A percentile compares a stretch with the other conserved stretches of the same genome.
Conservation (phyloP, 2,329 filamentous ascomycete genomes). For the Cadophora luteo-olivacea region DNA sequence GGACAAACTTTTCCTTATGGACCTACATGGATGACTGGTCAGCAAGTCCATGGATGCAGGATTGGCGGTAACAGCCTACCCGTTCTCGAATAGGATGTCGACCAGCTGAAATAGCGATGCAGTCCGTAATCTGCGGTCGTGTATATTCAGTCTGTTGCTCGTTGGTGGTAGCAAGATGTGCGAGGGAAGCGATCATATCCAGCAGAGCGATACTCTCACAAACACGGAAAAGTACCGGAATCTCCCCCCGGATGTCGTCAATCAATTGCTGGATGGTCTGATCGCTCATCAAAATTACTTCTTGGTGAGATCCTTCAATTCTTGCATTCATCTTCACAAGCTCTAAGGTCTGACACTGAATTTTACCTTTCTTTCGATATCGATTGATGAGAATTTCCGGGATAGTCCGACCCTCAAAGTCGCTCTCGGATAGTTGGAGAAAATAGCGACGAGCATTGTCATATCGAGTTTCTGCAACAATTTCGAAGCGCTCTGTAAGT, state of each 20-base stretch:
- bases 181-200: slow-evolving; percentile 84
- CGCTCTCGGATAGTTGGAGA: slow-evolving; percentile 67
- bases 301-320: slow-evolving; percentile 81
- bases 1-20: slow-evolving; percentile 73
- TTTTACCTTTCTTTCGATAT: slow-evolving; percentile 71
- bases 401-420: slow-evolving; percentile 65
- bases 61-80: slow-evolving; percentile 46
- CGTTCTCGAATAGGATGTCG: slow-evolving; percentile 75
- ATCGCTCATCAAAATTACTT: slow-evolving; percentile 85
- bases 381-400: slow-evolving; percentile 80
- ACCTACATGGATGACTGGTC: slow-evolving; percentile 49
- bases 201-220: slow-evolving; percentile 87
- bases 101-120: slow-evolving; percentile 69
- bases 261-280: slow-evolving; percentile 75
- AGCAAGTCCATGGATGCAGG: no score
- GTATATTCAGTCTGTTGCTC: slow-evolving; percentile 58
- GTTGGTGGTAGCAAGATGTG: slow-evolving; percentile 69
- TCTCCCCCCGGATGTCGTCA: slow-evolving; percentile 71
- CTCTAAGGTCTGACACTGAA: slow-evolving; percentile 88
- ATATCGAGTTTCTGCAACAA: slow-evolving; percentile 73
- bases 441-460: slow-evolving; percentile 83
- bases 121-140: slow-evolving; percentile 67
- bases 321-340: slow-evolving; percentile 82
- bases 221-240: slow-evolving; percentile 79
- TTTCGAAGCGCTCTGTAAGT: slow-evolving; percentile 50